Evolutionary conservation across 768 basidiomycete species (phyloP), one percentile per base, ranked within the genome.

Genomic region (Amyloporia xantha): DNA sequence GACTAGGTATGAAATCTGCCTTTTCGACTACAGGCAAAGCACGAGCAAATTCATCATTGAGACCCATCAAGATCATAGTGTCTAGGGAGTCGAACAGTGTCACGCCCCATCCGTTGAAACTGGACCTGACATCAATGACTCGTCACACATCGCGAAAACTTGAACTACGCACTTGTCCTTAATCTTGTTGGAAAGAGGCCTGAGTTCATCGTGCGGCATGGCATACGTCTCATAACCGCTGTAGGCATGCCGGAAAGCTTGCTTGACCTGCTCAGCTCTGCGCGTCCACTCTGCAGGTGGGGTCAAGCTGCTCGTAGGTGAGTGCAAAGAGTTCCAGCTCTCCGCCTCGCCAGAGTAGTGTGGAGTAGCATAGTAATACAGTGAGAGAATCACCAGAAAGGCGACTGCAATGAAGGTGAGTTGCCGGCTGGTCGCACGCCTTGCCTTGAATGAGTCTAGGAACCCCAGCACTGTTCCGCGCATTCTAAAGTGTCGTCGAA

Each of bases 51-150:
- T 92, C 86, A 4, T 78, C 76, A 7, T 78, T 59, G 5, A 92
- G 68, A 13, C 73, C 84, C 79, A 93, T 83, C 20, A 96, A 68
- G 9, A 86, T 67, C 73, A 94, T 83, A 0, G 89, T 90, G 59
- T 93, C 91, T 2, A 94, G 71, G 6, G 89, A 81, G 61, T 94
- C 92, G 47, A 87, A 77, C 44, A 78, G 73, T 4, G 86, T 81
- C 2, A 85, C 78, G 21, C 84, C 85, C 86, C 86, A 89, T 3
- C 82, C 83, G 60, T 87, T 87, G 62, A 86, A 84, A 48, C 85
- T 87, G 30, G 20, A 12, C n/a, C 21, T 23, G 15, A 2, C 15
- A 35, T 41, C 25, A 5, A 36, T 21, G 27, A 53, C 38, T 21
- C 37, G 21, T 48, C n/a, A n/a, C 10, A 21, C 7, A 11, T 11